phyloP scores from a whole-genome alignment of 2,329 filamentous ascomycete genomes.

The Botrytis pseudocinerea region DNA sequence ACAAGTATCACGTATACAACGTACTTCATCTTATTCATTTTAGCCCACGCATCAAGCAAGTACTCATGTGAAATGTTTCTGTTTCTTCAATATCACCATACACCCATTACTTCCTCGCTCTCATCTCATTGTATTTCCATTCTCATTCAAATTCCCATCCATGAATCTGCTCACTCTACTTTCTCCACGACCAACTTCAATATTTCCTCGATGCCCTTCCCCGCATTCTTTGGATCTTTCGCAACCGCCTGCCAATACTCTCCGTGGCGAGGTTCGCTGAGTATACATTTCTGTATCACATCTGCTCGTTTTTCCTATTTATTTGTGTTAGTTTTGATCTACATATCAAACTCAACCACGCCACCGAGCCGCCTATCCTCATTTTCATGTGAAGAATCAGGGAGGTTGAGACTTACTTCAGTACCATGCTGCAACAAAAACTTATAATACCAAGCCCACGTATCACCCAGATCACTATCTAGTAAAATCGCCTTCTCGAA shows the following conservation, averaged over 20 bases:
- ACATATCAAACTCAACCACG: neutral
- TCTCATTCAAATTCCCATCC: neutral
- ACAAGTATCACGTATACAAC: neutral
- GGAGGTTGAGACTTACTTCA: slow-evolving; percentile 49
- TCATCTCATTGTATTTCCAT: too few species aligned
- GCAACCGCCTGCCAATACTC: slow-evolving; percentile 86
- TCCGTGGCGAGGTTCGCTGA: slow-evolving; percentile 86
- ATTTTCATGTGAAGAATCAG: neutral
- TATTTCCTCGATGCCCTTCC: slow-evolving; percentile 75
- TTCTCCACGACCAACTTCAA: slow-evolving; percentile 71
- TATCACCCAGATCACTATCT: slow-evolving; percentile 85
- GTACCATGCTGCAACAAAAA: slow-evolving; percentile 92
- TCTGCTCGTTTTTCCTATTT: slow-evolving; percentile 78
- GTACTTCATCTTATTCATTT: neutral
- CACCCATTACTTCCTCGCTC: neutral
- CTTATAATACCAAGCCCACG: slow-evolving; percentile 98
- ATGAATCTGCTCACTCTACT: slow-evolving; percentile 33
- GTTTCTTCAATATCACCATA: neutral
- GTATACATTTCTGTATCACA: slow-evolving; percentile 75
- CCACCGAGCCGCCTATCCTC: neutral
- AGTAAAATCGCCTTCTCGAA: slow-evolving; percentile 93
- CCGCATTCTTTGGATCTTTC: slow-evolving; percentile 82
- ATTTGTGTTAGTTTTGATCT: slow-evolving; percentile 23
- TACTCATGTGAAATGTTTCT: neutral
- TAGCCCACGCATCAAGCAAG: neutral